phyloP scores from a whole-genome alignment of 2,329 filamentous ascomycete genomes.

The Chaetoscypha palmicola region DNA sequence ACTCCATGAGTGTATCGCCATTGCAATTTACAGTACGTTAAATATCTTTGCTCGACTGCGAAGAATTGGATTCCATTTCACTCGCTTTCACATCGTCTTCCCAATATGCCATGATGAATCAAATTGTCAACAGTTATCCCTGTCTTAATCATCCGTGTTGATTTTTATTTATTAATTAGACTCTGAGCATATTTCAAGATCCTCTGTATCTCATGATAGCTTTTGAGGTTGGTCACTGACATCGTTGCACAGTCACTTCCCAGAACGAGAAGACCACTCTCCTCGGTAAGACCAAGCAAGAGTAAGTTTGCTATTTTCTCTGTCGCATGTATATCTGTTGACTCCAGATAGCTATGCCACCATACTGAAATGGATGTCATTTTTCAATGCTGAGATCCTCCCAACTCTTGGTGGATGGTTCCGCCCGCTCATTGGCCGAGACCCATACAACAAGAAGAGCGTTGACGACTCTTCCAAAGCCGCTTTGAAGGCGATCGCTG shows the following conservation, averaged over 20 bases:
- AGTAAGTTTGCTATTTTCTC: conserved; percentile 46
- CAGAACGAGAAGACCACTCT: conserved; percentile 99
- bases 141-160: conserved; percentile 93
- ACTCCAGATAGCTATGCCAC: conserved; percentile 91
- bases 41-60: background rate
- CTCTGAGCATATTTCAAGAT: conserved; percentile 54
- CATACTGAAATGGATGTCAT: conserved; percentile 98
- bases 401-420: conserved; percentile 70
- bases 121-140: conserved; percentile 90
- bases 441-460: conserved; percentile 95
- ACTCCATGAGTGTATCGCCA: conserved; percentile 85
- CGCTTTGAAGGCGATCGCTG: conserved; percentile 58
- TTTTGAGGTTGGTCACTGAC: conserved; percentile 17
- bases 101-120: conserved; percentile 32
- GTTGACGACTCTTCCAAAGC: conserved; percentile 73
- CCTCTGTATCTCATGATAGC: conserved; percentile 11
- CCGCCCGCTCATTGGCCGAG: conserved; percentile 73
- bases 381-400: conserved; percentile 84
- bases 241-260: conserved; percentile 67
- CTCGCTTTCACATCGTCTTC: background rate
- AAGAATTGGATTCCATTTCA: background rate
- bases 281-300: conserved; percentile 99
- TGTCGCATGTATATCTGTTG: conserved; percentile 18
- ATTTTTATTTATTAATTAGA: conserved; percentile 66
- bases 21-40: conserved; percentile 92